Evolutionary conservation across 1,284 basidiomycete species (phyloP).

Genomic region (Earliella scabrosa): DNA sequence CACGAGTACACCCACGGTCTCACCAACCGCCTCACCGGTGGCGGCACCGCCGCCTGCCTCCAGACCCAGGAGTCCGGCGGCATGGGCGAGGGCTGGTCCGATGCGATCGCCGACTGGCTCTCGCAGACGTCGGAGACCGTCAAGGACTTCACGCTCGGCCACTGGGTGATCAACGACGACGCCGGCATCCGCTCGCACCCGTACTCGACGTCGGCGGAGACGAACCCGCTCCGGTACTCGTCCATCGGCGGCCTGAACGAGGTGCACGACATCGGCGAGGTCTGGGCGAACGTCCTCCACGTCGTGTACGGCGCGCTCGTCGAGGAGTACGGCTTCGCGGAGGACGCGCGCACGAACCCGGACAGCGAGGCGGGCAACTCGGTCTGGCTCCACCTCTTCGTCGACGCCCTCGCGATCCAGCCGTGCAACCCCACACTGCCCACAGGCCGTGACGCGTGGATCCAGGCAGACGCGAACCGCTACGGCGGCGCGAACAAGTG

Average conservation of each 20-base stretch:
- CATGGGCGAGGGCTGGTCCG: conserved; percentile 60
- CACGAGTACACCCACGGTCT: conserved; percentile 57
- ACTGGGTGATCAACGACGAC: conserved; percentile 39
- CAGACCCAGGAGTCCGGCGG: conserved; percentile 53
- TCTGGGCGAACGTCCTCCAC: conserved; percentile 60
- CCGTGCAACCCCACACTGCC: conserved; percentile 55
- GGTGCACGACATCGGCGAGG: conserved; percentile 42
- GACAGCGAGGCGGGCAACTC: conserved; percentile 48
- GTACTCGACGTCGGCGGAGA: conserved; percentile 45
- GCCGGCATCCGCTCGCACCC: conserved; percentile 44
- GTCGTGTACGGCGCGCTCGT: conserved; percentile 55
- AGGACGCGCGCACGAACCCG: conserved; percentile 15
- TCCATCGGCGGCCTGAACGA: conserved; percentile 40
- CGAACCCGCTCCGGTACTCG: conserved; percentile 36
- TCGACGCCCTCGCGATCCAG: conserved; percentile 52
- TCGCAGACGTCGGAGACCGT: conserved; percentile 41
- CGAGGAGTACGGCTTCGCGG: conserved; percentile 43
- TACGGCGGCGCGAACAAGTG: conserved; percentile 53
- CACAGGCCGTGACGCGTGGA: conserved; percentile 53
- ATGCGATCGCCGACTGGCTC: conserved; percentile 53
- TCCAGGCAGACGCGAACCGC: conserved; percentile 56
- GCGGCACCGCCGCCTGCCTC: conserved; percentile 55
- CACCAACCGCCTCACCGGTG: conserved; percentile 55
- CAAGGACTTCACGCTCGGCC: conserved; percentile 45
- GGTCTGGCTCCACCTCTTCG: conserved; percentile 52